A percentile compares a stretch with the other conserved stretches of the same genome.
Evolutionary conservation across 179 eudicot species (phyloP).

Genomic region (Nepenthes alata): DNA sequence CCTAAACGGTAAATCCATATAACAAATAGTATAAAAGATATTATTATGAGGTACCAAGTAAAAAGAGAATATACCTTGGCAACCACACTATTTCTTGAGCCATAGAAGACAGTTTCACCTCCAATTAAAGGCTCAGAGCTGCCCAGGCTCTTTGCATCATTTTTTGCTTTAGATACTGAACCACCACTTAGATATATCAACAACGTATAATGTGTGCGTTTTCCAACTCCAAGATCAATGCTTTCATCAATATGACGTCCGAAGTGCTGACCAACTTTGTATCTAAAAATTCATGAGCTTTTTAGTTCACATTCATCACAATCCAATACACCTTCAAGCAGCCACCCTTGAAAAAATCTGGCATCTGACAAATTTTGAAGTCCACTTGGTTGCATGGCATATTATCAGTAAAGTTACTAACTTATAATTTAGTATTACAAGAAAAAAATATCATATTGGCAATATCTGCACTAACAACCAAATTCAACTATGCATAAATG

Average conservation of each 20-base stretch:
- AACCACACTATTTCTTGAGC: constrained; percentile 53
- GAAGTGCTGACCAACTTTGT: constrained; percentile 78
- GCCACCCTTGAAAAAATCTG: too few species aligned
- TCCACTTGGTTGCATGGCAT: too few species aligned
- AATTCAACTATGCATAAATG: too few species aligned
- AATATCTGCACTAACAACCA: too few species aligned
- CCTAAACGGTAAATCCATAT: not conserved
- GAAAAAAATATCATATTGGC: too few species aligned
- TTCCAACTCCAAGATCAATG: constrained; percentile 71
- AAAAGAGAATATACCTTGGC: constrained; percentile 53
- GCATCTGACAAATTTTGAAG: too few species aligned
- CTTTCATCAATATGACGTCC: constrained; percentile 96
- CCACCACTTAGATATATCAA: constrained; percentile 78
- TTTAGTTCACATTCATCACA: not conserved
- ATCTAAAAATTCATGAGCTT: constrained; percentile 31
- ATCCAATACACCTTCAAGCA: not conserved
- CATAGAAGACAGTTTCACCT: constrained; percentile 96
- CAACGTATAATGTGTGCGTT: constrained; percentile 58
- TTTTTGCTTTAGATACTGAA: constrained; percentile 42
- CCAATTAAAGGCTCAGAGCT: constrained; percentile 57
- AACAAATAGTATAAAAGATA: not conserved
- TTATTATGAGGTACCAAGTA: not conserved
- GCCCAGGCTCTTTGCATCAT: constrained; percentile 24
- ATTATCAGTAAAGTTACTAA: too few species aligned
- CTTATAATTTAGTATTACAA: too few species aligned